phyloP scores from a whole-genome alignment of 768 basidiomycete genomes.

The Calocybe gangraenosa region DNA sequence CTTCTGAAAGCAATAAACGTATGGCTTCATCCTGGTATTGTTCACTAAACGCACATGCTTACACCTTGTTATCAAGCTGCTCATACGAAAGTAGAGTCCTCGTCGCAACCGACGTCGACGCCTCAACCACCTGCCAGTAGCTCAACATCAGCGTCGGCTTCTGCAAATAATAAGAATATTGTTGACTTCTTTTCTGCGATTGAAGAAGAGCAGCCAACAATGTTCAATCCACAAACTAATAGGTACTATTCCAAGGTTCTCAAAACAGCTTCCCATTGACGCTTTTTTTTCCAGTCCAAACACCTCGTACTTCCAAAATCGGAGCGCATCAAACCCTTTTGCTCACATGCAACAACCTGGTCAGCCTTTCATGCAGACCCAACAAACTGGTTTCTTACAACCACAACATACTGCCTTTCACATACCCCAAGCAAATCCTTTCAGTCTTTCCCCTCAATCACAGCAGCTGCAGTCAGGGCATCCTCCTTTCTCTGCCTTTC shows the following conservation, averaged over 20 bases:
- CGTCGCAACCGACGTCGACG: neutral
- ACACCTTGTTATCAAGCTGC: neutral
- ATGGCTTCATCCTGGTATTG: conserved; percentile 14
- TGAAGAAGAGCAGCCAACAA: conserved; percentile 73
- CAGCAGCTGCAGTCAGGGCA: conserved; percentile 39
- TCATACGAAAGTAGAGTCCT: conserved; percentile 1
- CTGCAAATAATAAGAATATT: conserved; percentile 40
- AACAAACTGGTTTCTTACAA: conserved; percentile 55
- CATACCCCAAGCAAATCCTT: conserved; percentile 39
- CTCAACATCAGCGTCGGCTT: conserved; percentile 4
- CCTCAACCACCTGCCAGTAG: too few species aligned
- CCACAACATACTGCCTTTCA: conserved; percentile 45
- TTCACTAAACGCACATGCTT: neutral
- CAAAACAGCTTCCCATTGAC: neutral
- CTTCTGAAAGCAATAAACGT: conserved; percentile 26
- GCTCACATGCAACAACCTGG: conserved; percentile 52
- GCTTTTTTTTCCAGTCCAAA: conserved; percentile 34
- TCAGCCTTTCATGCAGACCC: conserved; percentile 44
- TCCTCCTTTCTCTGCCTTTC: conserved; percentile 49
- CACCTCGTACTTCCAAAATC: conserved; percentile 51
- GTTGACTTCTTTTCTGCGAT: conserved; percentile 89
- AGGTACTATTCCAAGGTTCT: conserved; percentile 31
- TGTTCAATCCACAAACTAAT: conserved; percentile 61
- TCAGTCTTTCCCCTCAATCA: conserved; percentile 31
- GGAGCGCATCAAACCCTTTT: conserved; percentile 75